phyloP scores from a whole-genome alignment of 306 rosid genomes.

The Vigna radiata region DNA sequence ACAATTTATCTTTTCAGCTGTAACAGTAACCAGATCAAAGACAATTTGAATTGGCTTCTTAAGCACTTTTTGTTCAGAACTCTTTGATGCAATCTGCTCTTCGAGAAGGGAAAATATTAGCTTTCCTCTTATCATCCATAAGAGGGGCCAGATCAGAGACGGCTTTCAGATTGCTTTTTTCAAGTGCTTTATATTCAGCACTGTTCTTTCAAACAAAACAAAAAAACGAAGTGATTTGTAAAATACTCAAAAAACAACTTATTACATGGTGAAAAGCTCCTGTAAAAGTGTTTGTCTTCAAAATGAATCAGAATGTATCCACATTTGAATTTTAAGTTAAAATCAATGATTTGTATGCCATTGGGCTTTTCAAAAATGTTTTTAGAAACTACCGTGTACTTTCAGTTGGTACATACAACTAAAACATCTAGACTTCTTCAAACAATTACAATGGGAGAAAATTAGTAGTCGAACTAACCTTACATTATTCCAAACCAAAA shows the following conservation, averaged over 20 bases:
- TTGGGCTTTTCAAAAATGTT: not conserved
- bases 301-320: not conserved
- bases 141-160: constrained; percentile 17
- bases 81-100: constrained; percentile 47
- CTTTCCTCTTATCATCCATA: constrained; percentile 14
- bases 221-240: not conserved
- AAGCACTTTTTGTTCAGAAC: not conserved
- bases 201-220: not conserved
- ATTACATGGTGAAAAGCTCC: not conserved
- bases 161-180: not conserved
- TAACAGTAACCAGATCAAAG: constrained; percentile 22
- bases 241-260: constrained; percentile 8
- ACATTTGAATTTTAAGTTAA: not conserved
- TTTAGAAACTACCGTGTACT: too few relatives aligned
- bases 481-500: not conserved
- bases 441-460: not conserved
- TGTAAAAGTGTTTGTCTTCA: not conserved
- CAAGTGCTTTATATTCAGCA: not conserved
- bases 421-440: constrained; percentile 21
- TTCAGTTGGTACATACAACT: constrained; percentile 6
- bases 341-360: not conserved
- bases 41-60: not conserved
- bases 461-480: not conserved
- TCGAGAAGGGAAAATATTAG: constrained; percentile 40
- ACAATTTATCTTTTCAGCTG: constrained; percentile 20